Base-by-base conservation (phyloP, 2,329 filamentous ascomycete species). In the Xylaria sp. region DNA sequence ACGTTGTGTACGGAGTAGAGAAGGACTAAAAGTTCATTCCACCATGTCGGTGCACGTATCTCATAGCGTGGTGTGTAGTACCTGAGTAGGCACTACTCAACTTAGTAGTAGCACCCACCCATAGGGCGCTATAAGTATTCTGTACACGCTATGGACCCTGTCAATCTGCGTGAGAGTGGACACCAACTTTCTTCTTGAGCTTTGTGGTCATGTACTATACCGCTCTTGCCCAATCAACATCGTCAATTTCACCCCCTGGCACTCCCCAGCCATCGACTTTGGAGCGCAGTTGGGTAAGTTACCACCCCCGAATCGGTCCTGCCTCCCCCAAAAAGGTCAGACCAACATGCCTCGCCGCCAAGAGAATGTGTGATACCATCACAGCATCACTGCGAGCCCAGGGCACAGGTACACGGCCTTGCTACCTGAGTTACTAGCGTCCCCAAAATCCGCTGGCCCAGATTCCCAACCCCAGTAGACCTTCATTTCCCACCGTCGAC, bases 201-300 rank as follows among this genome's bases (percentile, higher is more conserved):
- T 50, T 57, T 61, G 52, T 34, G 51, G 52, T 50, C 48, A 23
- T 64, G 55, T 32, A 50, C 50, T 54, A 51, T 54, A 48, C 52
- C 25, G 63, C 41, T 15, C 41, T 39, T 56, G 59, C 20, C 68
- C 68, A 70, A 70, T 69, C 63, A 66, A 28, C 57, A 41, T 13
- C 10, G 4, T 41, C 20, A n/a, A 20, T 59, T 18, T 28, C 28
- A 18, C 32, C 25, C 25, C 57, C 59, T 34, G 41, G 63, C 28
- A 51, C 62, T 32, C 57, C 46, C 65, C 68, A 70, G 68, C 68
- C 68, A 70, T 70, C 50, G 68, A 52, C 25, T 65, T 68, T 70
- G 37, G 41, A 60, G 61, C 41, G 51, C 51, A 66, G n/a, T 44
- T 62, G 34, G 55, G 50, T 25, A 59, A 51, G 59, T 32, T 52